phyloP scores from a whole-genome alignment of 2,329 filamentous ascomycete species.

The Claviceps digitariae region DNA sequence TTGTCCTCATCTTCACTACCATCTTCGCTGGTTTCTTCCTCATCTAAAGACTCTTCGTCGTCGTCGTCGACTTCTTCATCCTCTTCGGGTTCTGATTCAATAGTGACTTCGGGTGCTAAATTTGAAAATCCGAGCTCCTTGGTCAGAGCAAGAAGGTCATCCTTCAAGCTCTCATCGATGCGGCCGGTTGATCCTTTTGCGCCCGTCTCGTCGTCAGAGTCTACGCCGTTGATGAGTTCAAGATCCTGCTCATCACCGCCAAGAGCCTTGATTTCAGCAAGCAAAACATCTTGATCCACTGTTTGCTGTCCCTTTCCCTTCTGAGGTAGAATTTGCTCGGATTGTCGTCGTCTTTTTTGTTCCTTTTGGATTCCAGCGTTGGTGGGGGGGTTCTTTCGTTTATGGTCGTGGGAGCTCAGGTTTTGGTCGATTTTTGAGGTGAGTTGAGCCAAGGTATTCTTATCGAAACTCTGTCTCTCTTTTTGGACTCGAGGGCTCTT shows the following conservation, averaged over 20 bases:
- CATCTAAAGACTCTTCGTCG: slow-evolving; percentile 9
- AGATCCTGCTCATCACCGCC: slow-evolving; percentile 53
- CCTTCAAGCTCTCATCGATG: slow-evolving; percentile 27
- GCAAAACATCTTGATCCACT: slow-evolving; percentile 27
- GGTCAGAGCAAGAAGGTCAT: slow-evolving; percentile 24
- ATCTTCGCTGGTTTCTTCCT: slow-evolving; percentile 15
- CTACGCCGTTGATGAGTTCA: slow-evolving; percentile 42
- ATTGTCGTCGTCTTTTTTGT: slow-evolving; percentile 25
- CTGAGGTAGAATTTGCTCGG: slow-evolving; percentile 9
- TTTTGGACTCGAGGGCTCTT: slow-evolving; percentile 16
- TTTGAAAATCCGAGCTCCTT: slow-evolving; percentile 26
- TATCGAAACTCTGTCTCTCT: slow-evolving; percentile 26
- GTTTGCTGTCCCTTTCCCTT: slow-evolving; percentile 14
- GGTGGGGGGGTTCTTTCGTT: slow-evolving; percentile 30
- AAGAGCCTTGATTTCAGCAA: slow-evolving; percentile 51
- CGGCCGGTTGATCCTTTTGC: slow-evolving; percentile 18
- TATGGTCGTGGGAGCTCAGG: slow-evolving; percentile 28
- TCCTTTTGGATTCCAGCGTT: slow-evolving; percentile 19
- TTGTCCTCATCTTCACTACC: slow-evolving; percentile 19
- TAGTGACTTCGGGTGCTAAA: slow-evolving; percentile 20
- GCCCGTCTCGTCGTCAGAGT: slow-evolving; percentile 26
- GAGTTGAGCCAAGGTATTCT: slow-evolving; percentile 36
- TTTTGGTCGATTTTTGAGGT: slow-evolving; percentile 44
- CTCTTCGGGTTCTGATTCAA: slow-evolving; percentile 23
- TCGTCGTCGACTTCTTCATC: slow-evolving; percentile 18